Evolutionary conservation across 2,329 filamentous ascomycete species (phyloP).

Genomic region (Beauveria pseudobassiana): DNA sequence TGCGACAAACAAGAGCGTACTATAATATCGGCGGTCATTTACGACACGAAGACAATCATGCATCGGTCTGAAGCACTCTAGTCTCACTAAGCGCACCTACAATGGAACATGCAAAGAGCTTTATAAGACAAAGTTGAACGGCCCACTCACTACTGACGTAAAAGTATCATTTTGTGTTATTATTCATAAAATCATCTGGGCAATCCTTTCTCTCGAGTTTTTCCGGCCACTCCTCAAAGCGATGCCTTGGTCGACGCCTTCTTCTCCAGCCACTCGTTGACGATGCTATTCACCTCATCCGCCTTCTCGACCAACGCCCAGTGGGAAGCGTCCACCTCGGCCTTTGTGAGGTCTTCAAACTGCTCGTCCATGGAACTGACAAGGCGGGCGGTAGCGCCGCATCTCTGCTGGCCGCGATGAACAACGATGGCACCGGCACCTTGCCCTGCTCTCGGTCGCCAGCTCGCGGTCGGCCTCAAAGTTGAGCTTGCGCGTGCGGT

Average conservation of each 20-base stretch:
- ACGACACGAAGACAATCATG: no score
- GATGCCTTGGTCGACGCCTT: conserved; percentile 21
- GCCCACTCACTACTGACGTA: no score
- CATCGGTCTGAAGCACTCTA: not conserved
- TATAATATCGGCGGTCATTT: not conserved
- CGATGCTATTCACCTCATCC: conserved; percentile 59
- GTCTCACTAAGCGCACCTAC: not conserved
- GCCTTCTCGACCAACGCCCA: conserved; percentile 77
- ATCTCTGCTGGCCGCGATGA: conserved; percentile 67
- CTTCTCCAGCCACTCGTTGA: conserved; percentile 59
- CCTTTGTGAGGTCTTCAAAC: conserved; percentile 57
- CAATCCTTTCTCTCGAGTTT: no score
- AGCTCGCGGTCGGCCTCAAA: conserved; percentile 55
- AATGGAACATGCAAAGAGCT: not conserved
- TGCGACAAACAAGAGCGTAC: not conserved
- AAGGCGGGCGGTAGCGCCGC: conserved; percentile 64
- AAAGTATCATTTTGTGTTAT: no score
- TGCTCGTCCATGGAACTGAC: conserved; percentile 60
- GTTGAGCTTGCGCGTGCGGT: conserved; percentile 67
- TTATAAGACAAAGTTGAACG: not conserved
- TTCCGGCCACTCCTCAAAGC: conserved; percentile 13
- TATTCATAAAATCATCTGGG: no score
- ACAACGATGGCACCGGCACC: conserved; percentile 60
- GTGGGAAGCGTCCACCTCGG: conserved; percentile 63
- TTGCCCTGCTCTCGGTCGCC: conserved; percentile 21